Evolutionary conservation across 305 asterid species (phyloP).

Genomic region (Coffea humblotiana): DNA sequence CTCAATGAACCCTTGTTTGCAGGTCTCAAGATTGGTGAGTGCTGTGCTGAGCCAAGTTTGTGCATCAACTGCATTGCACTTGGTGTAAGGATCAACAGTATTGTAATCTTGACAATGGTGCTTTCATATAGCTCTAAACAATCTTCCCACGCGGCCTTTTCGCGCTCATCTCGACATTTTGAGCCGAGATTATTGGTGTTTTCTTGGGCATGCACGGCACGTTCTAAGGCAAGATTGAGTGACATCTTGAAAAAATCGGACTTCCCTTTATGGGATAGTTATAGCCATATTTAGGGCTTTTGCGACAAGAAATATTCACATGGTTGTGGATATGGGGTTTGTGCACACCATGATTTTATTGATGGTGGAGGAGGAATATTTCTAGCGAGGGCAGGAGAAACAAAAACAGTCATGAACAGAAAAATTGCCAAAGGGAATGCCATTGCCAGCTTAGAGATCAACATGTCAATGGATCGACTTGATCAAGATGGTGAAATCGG

Average conservation of each 20-base stretch:
- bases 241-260: constrained; percentile 57
- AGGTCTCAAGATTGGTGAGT: constrained; percentile 71
- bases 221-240: constrained; percentile 51
- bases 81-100: constrained; percentile 41
- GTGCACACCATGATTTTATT: constrained; percentile 64
- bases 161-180: constrained; percentile 49
- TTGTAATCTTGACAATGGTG: constrained; percentile 43
- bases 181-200: constrained; percentile 46
- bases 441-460: constrained; percentile 26
- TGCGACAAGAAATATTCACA: constrained; percentile 58
- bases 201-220: constrained; percentile 46
- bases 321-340: constrained; percentile 68
- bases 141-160: constrained; percentile 80
- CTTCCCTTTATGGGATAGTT: constrained; percentile 38
- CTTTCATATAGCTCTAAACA: constrained; percentile 63
- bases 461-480: neutral
- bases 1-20: constrained; percentile 61
- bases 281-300: constrained; percentile 36
- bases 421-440: constrained; percentile 29
- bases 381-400: constrained; percentile 37
- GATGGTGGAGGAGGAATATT: constrained; percentile 16
- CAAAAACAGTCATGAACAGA: constrained; percentile 23
- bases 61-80: constrained; percentile 40
- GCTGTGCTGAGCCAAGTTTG: constrained; percentile 92
- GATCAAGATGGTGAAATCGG: neutral